Conservation (phyloP, 129 eudicot genomes). For the Chrysanthemum makinoi region DNA sequence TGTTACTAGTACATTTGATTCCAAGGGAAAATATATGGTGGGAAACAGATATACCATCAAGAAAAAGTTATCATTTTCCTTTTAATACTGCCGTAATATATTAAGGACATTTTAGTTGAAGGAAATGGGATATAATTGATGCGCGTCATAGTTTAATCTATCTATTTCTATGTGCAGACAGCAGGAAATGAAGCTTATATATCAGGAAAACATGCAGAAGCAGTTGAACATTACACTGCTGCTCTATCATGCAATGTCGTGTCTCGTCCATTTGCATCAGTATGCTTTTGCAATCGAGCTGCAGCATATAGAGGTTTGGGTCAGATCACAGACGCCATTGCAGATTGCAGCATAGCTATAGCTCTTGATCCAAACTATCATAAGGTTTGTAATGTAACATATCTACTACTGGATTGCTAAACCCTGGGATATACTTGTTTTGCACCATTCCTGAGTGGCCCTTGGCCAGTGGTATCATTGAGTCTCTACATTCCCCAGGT, state of each 20-base stretch:
- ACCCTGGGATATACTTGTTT: background rate
- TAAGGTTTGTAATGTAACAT: conserved; percentile 53
- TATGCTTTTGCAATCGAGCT: conserved; percentile 92
- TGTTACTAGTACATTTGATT: background rate
- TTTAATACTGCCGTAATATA: background rate
- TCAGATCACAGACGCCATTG: conserved; percentile 83
- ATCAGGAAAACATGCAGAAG: conserved; percentile 82
- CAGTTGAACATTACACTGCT: conserved; percentile 80
- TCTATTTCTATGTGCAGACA: conserved; percentile 43
- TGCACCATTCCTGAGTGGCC: background rate
- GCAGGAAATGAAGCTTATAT: conserved; percentile 96
- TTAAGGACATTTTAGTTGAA: background rate
- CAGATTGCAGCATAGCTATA: conserved; percentile 92
- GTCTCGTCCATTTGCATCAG: conserved; percentile 82
- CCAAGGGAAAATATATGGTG: background rate
- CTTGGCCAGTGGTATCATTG: background rate
- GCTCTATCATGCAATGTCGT: conserved; percentile 80
- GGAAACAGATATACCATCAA: background rate
- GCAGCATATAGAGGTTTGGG: conserved; percentile 85
- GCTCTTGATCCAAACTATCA: conserved; percentile 83
- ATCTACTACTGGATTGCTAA: background rate
- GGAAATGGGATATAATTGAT: background rate
- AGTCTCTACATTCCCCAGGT: background rate
- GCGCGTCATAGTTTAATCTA: background rate
- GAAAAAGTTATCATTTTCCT: background rate